Evolutionary conservation across 768 basidiomycete genomes (phyloP).

Genomic region (Trametes villosa): DNA sequence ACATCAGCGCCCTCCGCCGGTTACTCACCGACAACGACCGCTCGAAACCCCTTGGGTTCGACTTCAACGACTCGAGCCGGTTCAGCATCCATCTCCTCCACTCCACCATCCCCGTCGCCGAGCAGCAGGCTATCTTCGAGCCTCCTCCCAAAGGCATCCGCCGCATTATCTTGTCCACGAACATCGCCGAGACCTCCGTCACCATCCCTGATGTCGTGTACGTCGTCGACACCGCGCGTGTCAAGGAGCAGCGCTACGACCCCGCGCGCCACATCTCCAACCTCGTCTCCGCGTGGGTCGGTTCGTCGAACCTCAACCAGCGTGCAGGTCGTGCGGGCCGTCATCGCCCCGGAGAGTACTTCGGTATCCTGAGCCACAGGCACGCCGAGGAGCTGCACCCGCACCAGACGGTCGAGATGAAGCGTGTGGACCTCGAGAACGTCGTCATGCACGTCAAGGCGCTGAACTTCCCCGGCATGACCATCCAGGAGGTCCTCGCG

Average conservation of each 20-base stretch:
- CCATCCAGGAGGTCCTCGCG: slow-evolving; percentile 84
- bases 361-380: slow-evolving; percentile 71
- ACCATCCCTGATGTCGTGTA: slow-evolving; percentile 96
- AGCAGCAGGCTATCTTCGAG: slow-evolving; percentile 90
- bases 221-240: slow-evolving; percentile 86
- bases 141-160: slow-evolving; percentile 78
- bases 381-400: slow-evolving; percentile 66
- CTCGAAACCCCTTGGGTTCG: slow-evolving; percentile 52
- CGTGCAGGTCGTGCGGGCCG: slow-evolving; percentile 92
- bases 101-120: slow-evolving; percentile 84
- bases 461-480: slow-evolving; percentile 83
- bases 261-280: slow-evolving; percentile 88
- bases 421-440: slow-evolving; percentile 84
- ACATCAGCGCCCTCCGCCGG: slow-evolving; percentile 76
- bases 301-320: slow-evolving; percentile 87
- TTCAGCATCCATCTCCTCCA: slow-evolving; percentile 83
- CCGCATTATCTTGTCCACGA: slow-evolving; percentile 90
- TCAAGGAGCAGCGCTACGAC: slow-evolving; percentile 91
- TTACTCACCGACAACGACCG: slow-evolving; percentile 54
- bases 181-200: slow-evolving; percentile 94
- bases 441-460: slow-evolving; percentile 98
- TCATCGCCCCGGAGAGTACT: slow-evolving; percentile 91
- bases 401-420: slow-evolving; percentile 95
- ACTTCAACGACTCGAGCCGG: slow-evolving; percentile 61
- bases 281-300: slow-evolving; percentile 89